Percentiles rank a stretch among this genome's conserved stretches.
These are phyloP conservation scores for Rhizopogon vulgaris DNA, from an alignment of 768 basidiomycete genomes.

Conservation along the genomic window DNA sequence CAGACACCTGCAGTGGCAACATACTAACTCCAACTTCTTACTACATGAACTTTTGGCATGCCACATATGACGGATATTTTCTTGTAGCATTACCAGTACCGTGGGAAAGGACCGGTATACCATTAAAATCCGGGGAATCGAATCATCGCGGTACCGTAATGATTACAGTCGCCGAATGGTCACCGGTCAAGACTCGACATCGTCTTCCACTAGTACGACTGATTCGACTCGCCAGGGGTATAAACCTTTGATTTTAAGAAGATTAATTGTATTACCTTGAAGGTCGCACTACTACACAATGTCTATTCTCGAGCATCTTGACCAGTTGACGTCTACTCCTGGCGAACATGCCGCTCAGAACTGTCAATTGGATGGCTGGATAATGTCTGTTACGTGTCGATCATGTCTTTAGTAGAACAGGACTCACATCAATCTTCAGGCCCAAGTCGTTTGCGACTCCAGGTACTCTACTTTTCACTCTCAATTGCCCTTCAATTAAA, in stretches of 20 bases:
- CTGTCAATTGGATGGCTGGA: not conserved
- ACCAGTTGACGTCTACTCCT: not conserved
- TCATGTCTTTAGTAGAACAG: not conserved
- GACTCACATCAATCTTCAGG: not conserved
- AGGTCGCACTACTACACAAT: not conserved
- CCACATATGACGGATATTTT: too few species aligned
- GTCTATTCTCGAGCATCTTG: not conserved
- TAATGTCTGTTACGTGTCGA: not conserved
- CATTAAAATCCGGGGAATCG: too few species aligned
- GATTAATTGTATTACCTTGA: not conserved
- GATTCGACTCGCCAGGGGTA: not conserved
- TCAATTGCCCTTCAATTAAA: not conserved
- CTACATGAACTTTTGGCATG: too few species aligned
- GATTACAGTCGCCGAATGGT: too few species aligned
- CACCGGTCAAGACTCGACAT: too few species aligned
- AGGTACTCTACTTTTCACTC: not conserved
- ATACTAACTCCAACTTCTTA: too few species aligned
- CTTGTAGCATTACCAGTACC: too few species aligned
- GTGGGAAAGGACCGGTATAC: too few species aligned
- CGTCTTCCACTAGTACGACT: too few species aligned
- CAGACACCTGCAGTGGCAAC: too few species aligned
- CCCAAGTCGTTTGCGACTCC: not conserved
- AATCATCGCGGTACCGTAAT: too few species aligned
- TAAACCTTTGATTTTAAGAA: not conserved
- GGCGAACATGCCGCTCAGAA: not conserved